Evolutionary conservation across 2,329 filamentous ascomycete species (phyloP).

Genomic region (Phaeoacremonium minimum): DNA sequence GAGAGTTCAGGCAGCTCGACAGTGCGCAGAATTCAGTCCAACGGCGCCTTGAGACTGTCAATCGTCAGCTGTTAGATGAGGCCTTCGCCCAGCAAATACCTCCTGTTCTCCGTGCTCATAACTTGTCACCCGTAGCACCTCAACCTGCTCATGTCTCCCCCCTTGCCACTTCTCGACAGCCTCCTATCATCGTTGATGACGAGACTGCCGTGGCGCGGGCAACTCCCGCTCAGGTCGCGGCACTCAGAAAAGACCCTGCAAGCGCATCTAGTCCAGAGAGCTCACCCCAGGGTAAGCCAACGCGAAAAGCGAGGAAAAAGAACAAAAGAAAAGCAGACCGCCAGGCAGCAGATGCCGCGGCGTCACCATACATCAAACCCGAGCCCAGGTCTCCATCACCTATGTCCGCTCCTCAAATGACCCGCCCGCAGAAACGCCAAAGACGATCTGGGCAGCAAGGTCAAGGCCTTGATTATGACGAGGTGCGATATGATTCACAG

Average conservation of each 20-base stretch:
- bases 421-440: conserved; percentile 53
- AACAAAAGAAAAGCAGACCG: conserved; percentile 49
- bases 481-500: conserved; percentile 38
- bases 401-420: conserved; percentile 44
- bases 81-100: conserved; percentile 41
- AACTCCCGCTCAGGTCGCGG: conserved; percentile 50
- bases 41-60: conserved; percentile 20
- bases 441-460: conserved; percentile 40
- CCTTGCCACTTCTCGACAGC: conserved; percentile 40
- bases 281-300: conserved; percentile 50
- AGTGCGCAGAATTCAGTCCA: conserved; percentile 19
- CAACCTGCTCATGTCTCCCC: conserved; percentile 68
- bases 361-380: conserved; percentile 55
- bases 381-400: conserved; percentile 64
- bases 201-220: conserved; percentile 25
- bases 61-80: conserved; percentile 30
- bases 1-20: conserved; percentile 31
- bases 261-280: conserved; percentile 54
- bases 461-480: conserved; percentile 32
- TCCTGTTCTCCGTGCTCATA: conserved; percentile 67
- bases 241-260: conserved; percentile 46
- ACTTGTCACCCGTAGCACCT: conserved; percentile 69
- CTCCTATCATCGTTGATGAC: conserved; percentile 23
- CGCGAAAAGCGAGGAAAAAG: conserved; percentile 44
- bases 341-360: conserved; percentile 40